Base-by-base conservation (phyloP, 371 early-diverging fungal genomes). In the Syncephalastrum contaminatum region DNA sequence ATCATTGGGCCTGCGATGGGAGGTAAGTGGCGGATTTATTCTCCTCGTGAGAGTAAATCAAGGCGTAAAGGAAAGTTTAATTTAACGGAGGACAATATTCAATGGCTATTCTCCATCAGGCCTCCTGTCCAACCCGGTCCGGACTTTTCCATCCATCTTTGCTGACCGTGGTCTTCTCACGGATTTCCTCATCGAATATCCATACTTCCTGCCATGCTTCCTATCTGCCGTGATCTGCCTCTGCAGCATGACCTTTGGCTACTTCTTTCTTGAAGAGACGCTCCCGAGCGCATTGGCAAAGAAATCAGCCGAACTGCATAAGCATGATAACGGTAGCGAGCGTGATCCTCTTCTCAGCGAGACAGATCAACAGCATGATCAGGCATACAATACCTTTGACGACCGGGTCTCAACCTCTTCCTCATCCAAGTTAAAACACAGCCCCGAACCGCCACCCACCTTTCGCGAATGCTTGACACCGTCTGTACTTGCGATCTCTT, bases 161-260 rank as follows among this genome's bases (percentile, higher is more conserved):
- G 89, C 87, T 8, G 53, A 77, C 25, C 53, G 61, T 3, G 78
- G 75, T 4, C 36, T 42, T 47, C 4, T 74, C 7, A 80, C 77
- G 48, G 59, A 67, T 22, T 77, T 95, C 43, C 80, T 95, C 44
- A 69, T 63, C 4, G 62, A 67, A 8, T 90, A 84, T 53, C 95
- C 94, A 3, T 95, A 94, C 59, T 83, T 93, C 49, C 76, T 96
- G 7, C 97, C 97, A 0, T 95, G 94, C 60, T 68, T 88, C 10
- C 76, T 91, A 10, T 84, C 88, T 7, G 81, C 88, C 4, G 48
- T 64, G 4, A 75, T 93, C 10, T 79, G 85, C 51, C 41, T 82
- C 4, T 54, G 83, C 48, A 93, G 93, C 6, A 74, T 87, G 12
- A 48, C 84, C 1, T 67, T 90, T 30, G 91, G 90, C 2, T 60